Base-by-base conservation (phyloP, 1,284 basidiomycete genomes). In the Malassezia japonica region DNA sequence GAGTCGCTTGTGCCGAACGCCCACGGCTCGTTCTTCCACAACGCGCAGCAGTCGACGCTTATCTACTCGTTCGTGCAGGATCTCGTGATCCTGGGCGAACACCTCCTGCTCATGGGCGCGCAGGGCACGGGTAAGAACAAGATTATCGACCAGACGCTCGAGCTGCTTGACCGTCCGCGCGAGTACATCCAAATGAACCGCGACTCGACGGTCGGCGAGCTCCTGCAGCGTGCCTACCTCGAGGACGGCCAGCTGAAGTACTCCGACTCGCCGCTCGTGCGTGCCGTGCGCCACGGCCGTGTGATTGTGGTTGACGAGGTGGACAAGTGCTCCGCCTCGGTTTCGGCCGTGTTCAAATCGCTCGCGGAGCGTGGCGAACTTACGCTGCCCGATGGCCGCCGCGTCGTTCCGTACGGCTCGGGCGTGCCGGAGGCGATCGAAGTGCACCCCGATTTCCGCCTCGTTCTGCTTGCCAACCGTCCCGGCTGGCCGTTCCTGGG, bases 111-210 rank as follows among this genome's bases (percentile, higher is more conserved):
- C 1, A 64, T 75, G 58, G 74, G 74, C 16, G 64, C 64, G 23
- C 73, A 75, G 37, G 74, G 74, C 6, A 72, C 67, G 7, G 74
- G 74, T 15, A 75, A 75, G 65, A 75, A 75, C 64, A 73, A 73
- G 60, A 62, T 73, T 43, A 67, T 73, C 44, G 72, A 75, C 46
- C 67, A 72, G 20, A 57, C 73, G 1, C 62, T 74, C 15, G 62
- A 73, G 52, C 61, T 75, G 3, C 65, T 74, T 15, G 50, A 58
- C 15, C 59, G 74, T 3, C 74, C 73, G 21, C 55, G 74, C 25
- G 74, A 75, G 60, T 75, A 74, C 57, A 70, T 74, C 33, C 74
- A 75, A 56, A 62, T 75, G 36, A 72, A 73, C 46, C 62, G 70
- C 35, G 70, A 72, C 50, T 65, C 64, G 16, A 70, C 66, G 2